Conservation (phyloP, 2,329 filamentous ascomycete species). For the Westerdykella sp. region DNA sequence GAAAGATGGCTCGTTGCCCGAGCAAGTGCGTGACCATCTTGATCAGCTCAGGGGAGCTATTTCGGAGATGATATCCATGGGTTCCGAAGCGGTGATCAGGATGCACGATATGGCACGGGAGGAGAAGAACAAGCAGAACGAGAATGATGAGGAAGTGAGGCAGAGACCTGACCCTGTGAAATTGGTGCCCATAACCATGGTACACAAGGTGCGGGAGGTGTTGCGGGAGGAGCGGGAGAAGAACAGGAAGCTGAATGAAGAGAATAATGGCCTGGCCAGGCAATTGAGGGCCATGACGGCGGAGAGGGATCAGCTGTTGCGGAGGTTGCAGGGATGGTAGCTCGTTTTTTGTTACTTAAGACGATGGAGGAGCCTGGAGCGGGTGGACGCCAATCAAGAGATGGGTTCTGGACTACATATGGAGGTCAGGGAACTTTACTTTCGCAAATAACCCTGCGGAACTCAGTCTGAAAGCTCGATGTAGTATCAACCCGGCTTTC, state of each 20-base stretch:
- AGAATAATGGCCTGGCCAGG: slow-evolving; percentile 16
- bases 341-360: neutral
- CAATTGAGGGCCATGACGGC: slow-evolving; percentile 7
- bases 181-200: too few relatives aligned
- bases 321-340: neutral
- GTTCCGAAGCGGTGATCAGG: slow-evolving; percentile 10
- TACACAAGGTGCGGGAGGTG: too few relatives aligned
- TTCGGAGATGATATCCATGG: slow-evolving; percentile 6
- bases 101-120: slow-evolving; percentile 3
- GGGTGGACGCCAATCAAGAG: too few relatives aligned
- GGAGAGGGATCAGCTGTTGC: slow-evolving; percentile 1
- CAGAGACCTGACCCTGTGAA: slow-evolving; percentile 9
- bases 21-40: slow-evolving; percentile 12
- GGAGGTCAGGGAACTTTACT: too few relatives aligned
- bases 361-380: too few relatives aligned
- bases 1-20: slow-evolving; percentile 11
- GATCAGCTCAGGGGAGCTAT: slow-evolving; percentile 12
- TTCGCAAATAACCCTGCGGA: too few relatives aligned
- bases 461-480: too few relatives aligned
- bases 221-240: too few relatives aligned
- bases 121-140: slow-evolving; percentile 8
- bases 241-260: slow-evolving; percentile 12
- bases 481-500: too few relatives aligned
- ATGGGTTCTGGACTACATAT: too few relatives aligned
- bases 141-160: slow-evolving; percentile 8